Evolutionary conservation across 1,284 basidiomycete genomes (phyloP), one percentile per base, ranked within the genome.

Genomic region (Bondarzewia mesenterica): DNA sequence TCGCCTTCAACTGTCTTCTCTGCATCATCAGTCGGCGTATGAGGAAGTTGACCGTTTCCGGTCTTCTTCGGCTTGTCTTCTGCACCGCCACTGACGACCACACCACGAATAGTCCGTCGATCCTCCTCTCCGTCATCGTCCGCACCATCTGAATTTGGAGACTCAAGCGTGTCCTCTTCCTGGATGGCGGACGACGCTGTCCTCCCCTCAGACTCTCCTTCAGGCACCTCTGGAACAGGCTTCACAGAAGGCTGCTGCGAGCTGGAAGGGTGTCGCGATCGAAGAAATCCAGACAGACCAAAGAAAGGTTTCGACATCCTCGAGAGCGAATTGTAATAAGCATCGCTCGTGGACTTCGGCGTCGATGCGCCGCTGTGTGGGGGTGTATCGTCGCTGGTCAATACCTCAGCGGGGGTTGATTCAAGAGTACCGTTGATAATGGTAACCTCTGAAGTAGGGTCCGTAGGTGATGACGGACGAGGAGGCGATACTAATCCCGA

Each of bases 261-360:
- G 46, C 58, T 61, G 10, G 78, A 75, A 20, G 80, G 73, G 57
- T 81, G 73, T 40, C 80, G 75, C 32, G 72, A 67, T 29, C 82
- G 75, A 44, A 85, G 70, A 59, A 87, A 81, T 21, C 77, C 81
- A 22, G 77, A 73, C 56, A 85, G 70, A 54, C 74, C 78, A 57
- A 84, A 66, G 56, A 74, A 73, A 18, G 71, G 61, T 45, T 65
- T 65, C 49, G 72, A 65, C 58, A 70, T 71, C 47, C 66, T 63
- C 44, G 65, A 60, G 18, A 62, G 51, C 7, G 64, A 55, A 22
- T 48, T 54, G n/a, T 55, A 53, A 26, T 61, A 58, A 21, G 60
- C 42, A 29, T 50, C 46, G 12, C 58, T 60, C 12, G 61, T 54
- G 22, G 65, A 23, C 38, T 48, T 56, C 37, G 72, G 80, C 14